Evolutionary conservation across 352 stramenopile genomes (phyloP), one percentile per base, ranked within the genome.

Genomic region (Phytophthora litchii): DNA sequence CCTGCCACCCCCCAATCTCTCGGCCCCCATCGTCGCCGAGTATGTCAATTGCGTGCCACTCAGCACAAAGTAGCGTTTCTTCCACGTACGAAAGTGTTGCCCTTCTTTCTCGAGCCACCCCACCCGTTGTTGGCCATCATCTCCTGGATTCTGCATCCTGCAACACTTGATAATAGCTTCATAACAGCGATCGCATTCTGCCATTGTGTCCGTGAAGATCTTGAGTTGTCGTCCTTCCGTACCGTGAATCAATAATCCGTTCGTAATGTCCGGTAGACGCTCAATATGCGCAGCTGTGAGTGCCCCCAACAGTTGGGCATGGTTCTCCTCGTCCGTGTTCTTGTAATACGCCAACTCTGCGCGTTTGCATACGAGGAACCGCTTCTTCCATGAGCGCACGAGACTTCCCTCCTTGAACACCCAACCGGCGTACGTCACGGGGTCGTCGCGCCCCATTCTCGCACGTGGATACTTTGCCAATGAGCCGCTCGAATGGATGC

Each of bases 311-410:
- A 92, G 67, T 54, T 92, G 80, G 46, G 80, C 77, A 52, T 77
- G 79, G 52, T 82, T 83, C 54, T 86, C 71, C 54, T 83, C 54
- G 42, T 83, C 74, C 42, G 67, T 83, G 54, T 83, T 80, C 66
- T 94, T 91, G 64, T 94, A 94, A 70, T 94, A 92, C 25, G 82
- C 82, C 51, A 92, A 49, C 56, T 94, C 77, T 19, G 67, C 70
- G 21, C 78, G 70, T 54, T 94, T 89, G 60, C 85, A 84, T 17
- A 94, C 82, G 1, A 94, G 70, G 60, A 92, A 91, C 11, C 85
- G 82, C 64, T 94, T 92, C 69, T 91, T 92, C 85, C 85, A 94
- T 31, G 75, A 90, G 58, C 88, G 86, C 42, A 90, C 71, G 36
- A 93, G 74, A 46, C 78, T 89, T 37, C 83, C 83, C 59, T 90